These are phyloP conservation scores for Oldenlandia corymbosa DNA, from an alignment of 257 asterid genomes.

Conservation along the genomic window DNA sequence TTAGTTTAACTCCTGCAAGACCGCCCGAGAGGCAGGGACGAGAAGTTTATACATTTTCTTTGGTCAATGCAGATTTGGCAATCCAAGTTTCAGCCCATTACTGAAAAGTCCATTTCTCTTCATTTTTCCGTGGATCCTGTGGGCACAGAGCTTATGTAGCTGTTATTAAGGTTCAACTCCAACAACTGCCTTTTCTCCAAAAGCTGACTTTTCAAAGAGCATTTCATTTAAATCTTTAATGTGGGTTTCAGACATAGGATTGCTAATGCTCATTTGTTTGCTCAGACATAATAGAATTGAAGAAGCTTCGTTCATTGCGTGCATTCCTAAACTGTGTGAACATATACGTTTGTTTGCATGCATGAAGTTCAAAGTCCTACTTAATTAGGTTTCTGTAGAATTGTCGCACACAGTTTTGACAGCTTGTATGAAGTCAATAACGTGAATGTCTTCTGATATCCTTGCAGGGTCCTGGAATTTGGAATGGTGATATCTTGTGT, in stretches of 20 bases:
- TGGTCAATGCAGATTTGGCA: slow-evolving; percentile 48
- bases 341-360: background rate
- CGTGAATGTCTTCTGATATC: slow-evolving; percentile 1
- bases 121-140: slow-evolving; percentile 61
- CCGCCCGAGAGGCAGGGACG: slow-evolving; percentile 4
- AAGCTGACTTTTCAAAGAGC: background rate
- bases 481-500: background rate
- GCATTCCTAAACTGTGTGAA: slow-evolving; percentile 4
- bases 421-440: slow-evolving; percentile 14
- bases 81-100: slow-evolving; percentile 27
- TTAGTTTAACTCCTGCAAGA: background rate
- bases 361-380: background rate
- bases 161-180: slow-evolving; percentile 4
- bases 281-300: background rate
- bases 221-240: background rate
- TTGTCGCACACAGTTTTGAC: background rate
- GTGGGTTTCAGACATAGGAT: no score
- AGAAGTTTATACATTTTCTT: background rate
- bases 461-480: background rate
- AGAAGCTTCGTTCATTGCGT: no score
- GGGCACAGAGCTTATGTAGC: slow-evolving; percentile 72
- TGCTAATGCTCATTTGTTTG: no score
- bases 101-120: slow-evolving; percentile 37
- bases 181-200: background rate
- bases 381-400: background rate